Conservation (phyloP, 306 rosid genomes). For the Vigna radiata region DNA sequence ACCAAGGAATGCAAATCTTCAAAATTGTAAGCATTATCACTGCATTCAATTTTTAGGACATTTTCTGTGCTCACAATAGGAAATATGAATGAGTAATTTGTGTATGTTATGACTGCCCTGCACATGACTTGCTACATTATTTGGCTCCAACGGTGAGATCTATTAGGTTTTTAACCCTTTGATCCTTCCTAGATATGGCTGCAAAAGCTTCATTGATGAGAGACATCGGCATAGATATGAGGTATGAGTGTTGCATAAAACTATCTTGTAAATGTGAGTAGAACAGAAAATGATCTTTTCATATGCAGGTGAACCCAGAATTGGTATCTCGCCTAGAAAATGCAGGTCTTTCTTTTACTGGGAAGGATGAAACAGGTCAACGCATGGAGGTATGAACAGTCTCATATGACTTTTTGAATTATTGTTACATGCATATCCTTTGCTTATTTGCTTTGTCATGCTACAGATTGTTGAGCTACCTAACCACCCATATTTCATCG, state of each 20-base stretch:
- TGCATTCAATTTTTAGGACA: neutral
- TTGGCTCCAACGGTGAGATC: slow-evolving; percentile 22
- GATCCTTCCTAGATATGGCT: slow-evolving; percentile 56
- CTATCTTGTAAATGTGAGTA: neutral
- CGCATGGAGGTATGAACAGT: slow-evolving; percentile 75
- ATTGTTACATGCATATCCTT: neutral
- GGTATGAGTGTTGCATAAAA: slow-evolving; percentile 50
- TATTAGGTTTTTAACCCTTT: slow-evolving; percentile 48
- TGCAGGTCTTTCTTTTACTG: slow-evolving; percentile 77
- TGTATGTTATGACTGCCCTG: slow-evolving; percentile 33
- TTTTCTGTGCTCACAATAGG: slow-evolving; percentile 9
- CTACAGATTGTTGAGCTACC: slow-evolving; percentile 81
- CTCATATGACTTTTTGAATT: neutral
- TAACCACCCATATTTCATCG: slow-evolving; percentile 88
- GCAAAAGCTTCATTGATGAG: slow-evolving; percentile 70
- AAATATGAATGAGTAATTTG: neutral
- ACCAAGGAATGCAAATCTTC: slow-evolving; percentile 78
- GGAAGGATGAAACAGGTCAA: slow-evolving; percentile 77
- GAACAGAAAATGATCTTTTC: slow-evolving; percentile 41
- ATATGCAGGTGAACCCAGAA: slow-evolving; percentile 82
- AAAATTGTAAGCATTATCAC: slow-evolving; percentile 66
- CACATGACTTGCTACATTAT: slow-evolving; percentile 2
- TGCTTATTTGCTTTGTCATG: slow-evolving; percentile 21
- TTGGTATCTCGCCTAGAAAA: slow-evolving; percentile 67
- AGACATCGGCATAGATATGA: slow-evolving; percentile 93